Conservation (phyloP, 2,329 filamentous ascomycete species). For the Sporothrix dimorphospora region DNA sequence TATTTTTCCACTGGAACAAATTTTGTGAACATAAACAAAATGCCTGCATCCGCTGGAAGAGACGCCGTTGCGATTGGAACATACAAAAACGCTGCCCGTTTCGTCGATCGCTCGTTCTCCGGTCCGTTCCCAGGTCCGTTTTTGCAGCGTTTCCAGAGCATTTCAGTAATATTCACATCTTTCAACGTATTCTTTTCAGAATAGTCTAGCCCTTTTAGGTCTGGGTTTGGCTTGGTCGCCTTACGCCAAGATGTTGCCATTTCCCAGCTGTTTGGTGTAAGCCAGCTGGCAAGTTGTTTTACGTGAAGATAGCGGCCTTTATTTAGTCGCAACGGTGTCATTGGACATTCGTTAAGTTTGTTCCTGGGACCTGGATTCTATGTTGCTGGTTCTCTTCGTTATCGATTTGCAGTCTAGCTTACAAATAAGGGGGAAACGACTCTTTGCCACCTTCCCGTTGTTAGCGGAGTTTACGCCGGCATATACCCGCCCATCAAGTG, state of each 20-base stretch:
- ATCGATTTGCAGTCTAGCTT: not conserved
- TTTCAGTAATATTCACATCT: no score
- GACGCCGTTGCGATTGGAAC: no score
- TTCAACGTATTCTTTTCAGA: not conserved
- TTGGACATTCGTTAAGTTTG: not conserved
- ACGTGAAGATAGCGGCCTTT: not conserved
- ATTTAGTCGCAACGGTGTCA: not conserved
- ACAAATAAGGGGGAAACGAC: not conserved
- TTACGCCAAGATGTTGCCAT: not conserved
- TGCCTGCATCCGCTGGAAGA: no score
- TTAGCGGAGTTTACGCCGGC: constrained; percentile 24
- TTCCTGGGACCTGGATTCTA: not conserved
- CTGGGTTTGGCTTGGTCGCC: not conserved
- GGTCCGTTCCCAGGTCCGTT: no score
- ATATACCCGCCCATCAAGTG: not conserved
- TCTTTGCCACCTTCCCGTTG: not conserved
- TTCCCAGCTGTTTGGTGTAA: not conserved
- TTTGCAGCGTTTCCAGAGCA: not conserved
- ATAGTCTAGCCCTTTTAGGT: not conserved
- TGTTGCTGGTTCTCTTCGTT: not conserved
- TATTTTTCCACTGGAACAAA: no score
- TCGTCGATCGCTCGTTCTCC: not conserved
- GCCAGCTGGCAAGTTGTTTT: not conserved
- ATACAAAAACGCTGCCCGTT: no score
- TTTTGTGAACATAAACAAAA: no score